Base-by-base conservation (phyloP, 495 filamentous ascomycete genomes). In the Pyronema omphalodes region DNA sequence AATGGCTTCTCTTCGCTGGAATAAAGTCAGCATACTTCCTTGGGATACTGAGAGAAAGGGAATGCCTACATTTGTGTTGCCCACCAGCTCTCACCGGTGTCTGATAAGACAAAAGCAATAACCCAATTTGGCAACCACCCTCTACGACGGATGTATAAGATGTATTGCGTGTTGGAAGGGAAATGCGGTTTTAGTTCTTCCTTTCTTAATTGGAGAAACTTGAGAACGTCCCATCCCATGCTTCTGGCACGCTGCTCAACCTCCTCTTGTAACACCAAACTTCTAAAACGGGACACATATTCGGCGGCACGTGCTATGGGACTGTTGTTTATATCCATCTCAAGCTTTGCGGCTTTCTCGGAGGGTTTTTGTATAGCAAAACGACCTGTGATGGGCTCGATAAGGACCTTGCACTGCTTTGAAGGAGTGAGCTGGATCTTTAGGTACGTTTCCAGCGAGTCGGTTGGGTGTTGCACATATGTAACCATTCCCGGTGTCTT, bases 71-170 rank as follows among this genome's bases (percentile, higher is more conserved):
- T 60, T 66, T 82, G 78, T 36, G 83, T 66, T 53, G 88, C 67
- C 76, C 80, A 88, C 81, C 84, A 91, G 33, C 68, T 71, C 66
- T 91, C 83, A 39, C 84, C 83, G 58, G 75, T 75, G 66, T 84
- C 73, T 65, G 80, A 82, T 60, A 82, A 73, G 49, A 74, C 81
- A 44, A 82, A 73, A 44, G 79, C 75, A 44, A 84, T 67, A 56
- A 79, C 73, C 84, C 84, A 91, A 53, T 76, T 71, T 33, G 72
- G 67, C 12, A 70, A 67, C 80, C 84, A 89, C 7, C 73, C 68
- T 36, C 60, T 65, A 55, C 78, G 77, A 53, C 71, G 72, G 57
- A 89, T 75, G 71, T 84, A 87, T 7, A 76, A 66, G 35, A 76
- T 70, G 15, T 78, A 74, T 53, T 76, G 66, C 9, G 73, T 71